A percentile compares a stretch with the other conserved stretches of the same genome.
These are phyloP conservation scores for Aspergillus flavus DNA, from an alignment of 2,329 filamentous ascomycete species.

Conservation along the genomic window DNA sequence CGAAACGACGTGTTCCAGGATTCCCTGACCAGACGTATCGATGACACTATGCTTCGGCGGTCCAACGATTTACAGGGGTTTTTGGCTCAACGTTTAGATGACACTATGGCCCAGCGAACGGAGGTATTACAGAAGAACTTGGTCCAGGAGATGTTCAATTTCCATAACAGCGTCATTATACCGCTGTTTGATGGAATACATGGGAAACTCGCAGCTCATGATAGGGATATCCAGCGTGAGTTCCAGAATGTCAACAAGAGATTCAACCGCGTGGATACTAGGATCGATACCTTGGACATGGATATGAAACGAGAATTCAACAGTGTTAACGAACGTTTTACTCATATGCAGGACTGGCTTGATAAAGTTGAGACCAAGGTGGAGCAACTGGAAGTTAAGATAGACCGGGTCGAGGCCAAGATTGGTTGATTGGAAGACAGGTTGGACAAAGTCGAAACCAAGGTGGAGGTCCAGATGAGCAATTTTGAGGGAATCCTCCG, in stretches of 20 bases:
- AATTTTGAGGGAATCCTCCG: neutral
- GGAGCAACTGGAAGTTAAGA: neutral
- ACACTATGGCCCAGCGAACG: neutral
- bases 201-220: neutral
- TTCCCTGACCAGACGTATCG: neutral
- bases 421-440: neutral
- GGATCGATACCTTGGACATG: neutral
- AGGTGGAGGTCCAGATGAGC: neutral
- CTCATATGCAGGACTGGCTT: neutral
- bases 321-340: neutral
- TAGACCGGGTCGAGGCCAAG: neutral
- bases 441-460: neutral
- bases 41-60: neutral
- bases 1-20: neutral
- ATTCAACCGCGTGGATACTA: neutral
- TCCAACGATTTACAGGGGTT: neutral
- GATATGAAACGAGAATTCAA: neutral
- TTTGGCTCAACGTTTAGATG: neutral
- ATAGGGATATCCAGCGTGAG: neutral
- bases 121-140: neutral
- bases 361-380: neutral
- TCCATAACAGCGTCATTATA: neutral
- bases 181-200: neutral
- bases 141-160: neutral
- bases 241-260: neutral